These are phyloP conservation scores for Saprolegnia parasitica DNA, from an alignment of 352 stramenopile species.

Conservation along the genomic window DNA sequence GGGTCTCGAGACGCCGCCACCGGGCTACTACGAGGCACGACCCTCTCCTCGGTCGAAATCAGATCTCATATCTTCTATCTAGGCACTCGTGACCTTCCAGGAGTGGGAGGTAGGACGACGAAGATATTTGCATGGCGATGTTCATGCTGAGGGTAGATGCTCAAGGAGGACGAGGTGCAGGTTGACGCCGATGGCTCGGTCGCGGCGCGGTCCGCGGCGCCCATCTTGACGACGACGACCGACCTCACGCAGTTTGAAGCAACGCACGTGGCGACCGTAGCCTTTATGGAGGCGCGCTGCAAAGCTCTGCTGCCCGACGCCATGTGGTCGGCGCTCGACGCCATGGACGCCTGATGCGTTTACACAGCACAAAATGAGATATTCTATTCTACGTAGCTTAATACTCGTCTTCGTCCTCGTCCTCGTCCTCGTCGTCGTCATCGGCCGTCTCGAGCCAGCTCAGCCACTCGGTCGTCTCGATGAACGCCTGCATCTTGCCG, in stretches of 20 bases:
- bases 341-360: background rate
- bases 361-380: slow-evolving; percentile 4
- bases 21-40: slow-evolving; percentile 55
- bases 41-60: background rate
- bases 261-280: slow-evolving; percentile 1
- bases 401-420: slow-evolving; percentile 62
- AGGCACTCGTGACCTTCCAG: slow-evolving; percentile 60
- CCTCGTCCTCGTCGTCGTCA: slow-evolving; percentile 56
- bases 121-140: no score
- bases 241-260: slow-evolving; percentile 1
- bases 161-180: slow-evolving; percentile 9
- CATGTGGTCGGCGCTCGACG: slow-evolving; percentile 7
- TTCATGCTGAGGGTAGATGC: background rate
- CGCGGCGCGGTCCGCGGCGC: background rate
- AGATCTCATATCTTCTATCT: background rate
- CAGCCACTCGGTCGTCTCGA: slow-evolving; percentile 75
- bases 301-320: background rate
- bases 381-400: slow-evolving; percentile 17
- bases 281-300: slow-evolving; percentile 8
- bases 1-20: slow-evolving; percentile 43
- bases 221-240: background rate
- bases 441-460: slow-evolving; percentile 79
- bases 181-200: background rate
- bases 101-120: slow-evolving; percentile 48
- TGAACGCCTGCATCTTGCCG: slow-evolving; percentile 78